These are phyloP conservation scores for Saccharomycopsis lassenensis DNA, from an alignment of 805 yeast species.

Conservation along the genomic window DNA sequence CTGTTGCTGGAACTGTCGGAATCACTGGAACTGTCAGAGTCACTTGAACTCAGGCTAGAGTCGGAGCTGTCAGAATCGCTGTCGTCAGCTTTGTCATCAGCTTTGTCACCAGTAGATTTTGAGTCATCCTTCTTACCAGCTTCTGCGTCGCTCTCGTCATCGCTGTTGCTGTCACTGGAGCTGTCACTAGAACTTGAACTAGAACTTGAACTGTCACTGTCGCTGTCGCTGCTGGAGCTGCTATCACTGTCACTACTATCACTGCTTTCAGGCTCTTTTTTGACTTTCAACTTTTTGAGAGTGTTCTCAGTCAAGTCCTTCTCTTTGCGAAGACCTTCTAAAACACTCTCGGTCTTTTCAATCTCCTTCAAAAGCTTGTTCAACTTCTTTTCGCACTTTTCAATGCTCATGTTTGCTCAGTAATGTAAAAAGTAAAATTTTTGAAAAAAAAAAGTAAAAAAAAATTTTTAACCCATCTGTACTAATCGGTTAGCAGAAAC, in stretches of 20 bases:
- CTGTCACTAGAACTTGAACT: conserved; percentile 2
- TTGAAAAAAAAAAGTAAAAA: too few relatives aligned
- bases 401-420: too few relatives aligned
- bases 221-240: conserved; percentile 8
- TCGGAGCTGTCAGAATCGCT: conserved; percentile 4
- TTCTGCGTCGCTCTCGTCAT: neutral
- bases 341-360: conserved; percentile 10
- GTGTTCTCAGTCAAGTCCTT: conserved; percentile 3
- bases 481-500: too few relatives aligned
- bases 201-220: conserved; percentile 1
- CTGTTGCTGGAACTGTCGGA: conserved; percentile 9
- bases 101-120: conserved; percentile 1
- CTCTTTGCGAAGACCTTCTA: conserved; percentile 15
- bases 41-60: too few relatives aligned
- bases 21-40: conserved; percentile 1
- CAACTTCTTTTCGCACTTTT: conserved; percentile 20
- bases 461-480: too few relatives aligned
- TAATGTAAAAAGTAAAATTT: too few relatives aligned
- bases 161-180: conserved; percentile 1
- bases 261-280: neutral
- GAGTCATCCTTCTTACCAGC: neutral
- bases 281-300: conserved; percentile 1
- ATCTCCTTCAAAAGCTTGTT: conserved; percentile 18
- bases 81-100: conserved; percentile 5
- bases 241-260: neutral